These are phyloP conservation scores for Phytophthora sansomeana DNA, from an alignment of 352 stramenopile species.

Conservation along the genomic window DNA sequence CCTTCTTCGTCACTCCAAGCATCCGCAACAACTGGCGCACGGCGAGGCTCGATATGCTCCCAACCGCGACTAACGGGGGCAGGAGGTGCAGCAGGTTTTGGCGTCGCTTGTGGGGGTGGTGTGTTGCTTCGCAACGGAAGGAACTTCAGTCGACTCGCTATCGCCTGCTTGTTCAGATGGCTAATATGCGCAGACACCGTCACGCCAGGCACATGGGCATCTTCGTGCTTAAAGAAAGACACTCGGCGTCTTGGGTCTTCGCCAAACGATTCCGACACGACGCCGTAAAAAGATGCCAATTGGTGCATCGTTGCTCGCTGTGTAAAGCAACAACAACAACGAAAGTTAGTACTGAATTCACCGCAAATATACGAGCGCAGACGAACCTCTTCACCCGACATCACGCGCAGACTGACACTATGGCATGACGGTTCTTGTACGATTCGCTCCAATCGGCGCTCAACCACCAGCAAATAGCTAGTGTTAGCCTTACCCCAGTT, in stretches of 20 bases:
- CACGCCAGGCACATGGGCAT: conserved; percentile 55
- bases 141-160: conserved; percentile 60
- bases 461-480: conserved; percentile 74
- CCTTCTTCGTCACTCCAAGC: conserved; percentile 85
- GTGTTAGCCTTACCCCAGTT: conserved; percentile 79
- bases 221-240: conserved; percentile 80
- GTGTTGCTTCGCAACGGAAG: conserved; percentile 53
- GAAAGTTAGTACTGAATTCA: conserved; percentile 11
- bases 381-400: conserved; percentile 67
- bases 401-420: conserved; percentile 78
- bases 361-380: not conserved
- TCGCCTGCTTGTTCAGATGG: conserved; percentile 39
- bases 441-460: conserved; percentile 79
- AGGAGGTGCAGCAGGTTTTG: conserved; percentile 28
- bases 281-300: conserved; percentile 67
- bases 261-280: conserved; percentile 81
- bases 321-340: conserved; percentile 18
- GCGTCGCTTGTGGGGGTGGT: conserved; percentile 27
- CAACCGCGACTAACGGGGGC: conserved; percentile 65
- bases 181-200: conserved; percentile 66
- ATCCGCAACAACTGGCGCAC: conserved; percentile 56
- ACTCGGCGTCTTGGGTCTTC: conserved; percentile 74
- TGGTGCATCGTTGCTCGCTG: conserved; percentile 79
- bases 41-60: conserved; percentile 70
- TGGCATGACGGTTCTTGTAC: conserved; percentile 73